Evolutionary conservation across 2,329 filamentous ascomycete species (phyloP), one percentile per base, ranked within the genome.

Genomic region (Pyrenophora seminiperda): DNA sequence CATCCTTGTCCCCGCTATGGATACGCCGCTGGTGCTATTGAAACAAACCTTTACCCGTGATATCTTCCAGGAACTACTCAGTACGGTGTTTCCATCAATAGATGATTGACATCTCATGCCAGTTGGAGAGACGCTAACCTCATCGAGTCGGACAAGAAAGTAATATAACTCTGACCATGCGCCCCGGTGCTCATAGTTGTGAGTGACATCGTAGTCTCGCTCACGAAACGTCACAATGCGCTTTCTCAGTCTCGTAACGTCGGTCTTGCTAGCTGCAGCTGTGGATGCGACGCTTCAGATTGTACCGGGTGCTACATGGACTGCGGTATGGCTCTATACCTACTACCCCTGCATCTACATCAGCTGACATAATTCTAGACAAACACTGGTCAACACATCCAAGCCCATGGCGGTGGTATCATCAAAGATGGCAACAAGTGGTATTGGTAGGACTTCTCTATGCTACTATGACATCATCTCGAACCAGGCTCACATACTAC

Each of bases 351-450:
- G 9, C 5, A 22, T 20, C 14, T 10, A 18, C 1, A 27, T 22
- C 22, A 33, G 17, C 52, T 63, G 20, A 64, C 11, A 14, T 13
- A 10, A 39, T 40, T 32, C 5, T 15, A 72, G 71, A 68, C 62
- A 13, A 72, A 72, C 75, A 75, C 65, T 40, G 79, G 79, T 5
- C 76, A 80, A 24, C 83, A 86, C 56, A 75, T 89, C 3, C 84
- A 88, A 73, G 86, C 86, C 0, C 86, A 88, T 61, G 86, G 85
- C 1, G 83, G 81, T 1, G 84, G 84, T 32, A 76, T 88, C n/a
- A 79, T 86, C 62, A 75, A 82, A 58, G 81, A 82, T 1, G 76
- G 78, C 34, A 76, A 74, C 7, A 81, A 78, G 0, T 89, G 83
- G 74, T 89, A 89, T 72, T 73, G 68, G 70, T 71, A 60, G 19